Base-by-base conservation (phyloP, 1,139 yeast genomes). In the Protomyces inundatus region DNA sequence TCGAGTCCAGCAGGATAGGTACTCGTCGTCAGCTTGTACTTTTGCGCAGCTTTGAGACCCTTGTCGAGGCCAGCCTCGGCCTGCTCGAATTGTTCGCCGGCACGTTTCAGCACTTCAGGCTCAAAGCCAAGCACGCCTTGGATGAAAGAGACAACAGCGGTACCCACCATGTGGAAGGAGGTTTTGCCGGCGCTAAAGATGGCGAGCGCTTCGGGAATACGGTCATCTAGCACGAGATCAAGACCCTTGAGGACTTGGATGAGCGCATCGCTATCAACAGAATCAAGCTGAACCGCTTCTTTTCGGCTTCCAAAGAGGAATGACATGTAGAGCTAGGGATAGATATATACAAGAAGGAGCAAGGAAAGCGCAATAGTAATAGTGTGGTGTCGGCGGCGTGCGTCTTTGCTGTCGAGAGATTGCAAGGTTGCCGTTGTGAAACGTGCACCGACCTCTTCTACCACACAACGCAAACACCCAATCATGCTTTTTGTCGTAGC, bases 11-110 rank as follows among this genome's bases (percentile, higher is more conserved):
- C 34, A 33, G 62, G 62, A 35, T 58, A 58, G 12, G 62, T 51
- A 12, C 56, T 51, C 5, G 62, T 58, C 6, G 40, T 51, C 55
- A 58, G 40, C 52, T 40, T 58, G 62, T 58, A 58, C 32, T 45
- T 51, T 7, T 30, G 48, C 5, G 62, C 62, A 9, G 45, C 81
- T 23, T 77, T 73, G 72, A 88, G 84, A 69, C 86, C 87, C 67
- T 84, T 82, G 73, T 82, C 75, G 7, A 93, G 85, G 33, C 87
- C 80, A 23, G 78, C 76, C 74, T 91, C 97, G 7, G 97, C 93
- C 65, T 82, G 83, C 14, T 83, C 79, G 63, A 91, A 77, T 0
- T 93, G 84, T 34, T 82, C 85, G 63, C 88, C 87, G 9, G 97
- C 97, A 68, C 51, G 57, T 16, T 52, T 53, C 33, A 62, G 50